Evolutionary conservation across 2,329 filamentous ascomycete species (phyloP).

Genomic region (Cordyceps tenuipes): DNA sequence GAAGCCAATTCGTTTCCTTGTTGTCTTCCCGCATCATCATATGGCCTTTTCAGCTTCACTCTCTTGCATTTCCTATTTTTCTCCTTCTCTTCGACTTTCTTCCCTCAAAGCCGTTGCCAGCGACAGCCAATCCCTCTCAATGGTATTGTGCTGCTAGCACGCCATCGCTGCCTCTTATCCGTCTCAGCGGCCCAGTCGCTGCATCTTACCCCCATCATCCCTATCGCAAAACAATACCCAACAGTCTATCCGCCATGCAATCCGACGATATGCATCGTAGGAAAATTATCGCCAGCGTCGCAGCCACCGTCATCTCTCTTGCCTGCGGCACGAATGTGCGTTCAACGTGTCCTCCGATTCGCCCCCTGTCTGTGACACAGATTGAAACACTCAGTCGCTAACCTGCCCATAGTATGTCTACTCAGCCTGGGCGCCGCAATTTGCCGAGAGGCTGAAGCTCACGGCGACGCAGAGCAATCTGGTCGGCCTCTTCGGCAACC

Average conservation of each 20-base stretch:
- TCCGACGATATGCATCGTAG: slow-evolving; percentile 48
- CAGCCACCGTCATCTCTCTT: slow-evolving; percentile 75
- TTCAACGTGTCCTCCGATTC: slow-evolving; percentile 9
- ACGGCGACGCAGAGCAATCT: slow-evolving; percentile 91
- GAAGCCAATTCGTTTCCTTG: neutral
- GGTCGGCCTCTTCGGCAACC: slow-evolving; percentile 75
- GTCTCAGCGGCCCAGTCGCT: neutral
- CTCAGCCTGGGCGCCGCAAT: slow-evolving; percentile 95
- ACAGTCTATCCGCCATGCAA: slow-evolving; percentile 25
- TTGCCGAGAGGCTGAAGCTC: slow-evolving; percentile 75
- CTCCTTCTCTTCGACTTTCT: neutral
- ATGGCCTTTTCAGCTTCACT: neutral
- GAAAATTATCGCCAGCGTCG: slow-evolving; percentile 73
- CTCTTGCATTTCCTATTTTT: neutral
- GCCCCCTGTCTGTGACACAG: neutral
- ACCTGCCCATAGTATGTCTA: slow-evolving; percentile 71
- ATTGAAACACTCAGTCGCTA: slow-evolving; percentile 3
- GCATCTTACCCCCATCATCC: neutral
- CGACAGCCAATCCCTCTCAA: neutral
- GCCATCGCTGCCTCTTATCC: neutral
- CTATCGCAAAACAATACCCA: neutral
- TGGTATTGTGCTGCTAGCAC: neutral
- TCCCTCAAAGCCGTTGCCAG: neutral
- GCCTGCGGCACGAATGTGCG: slow-evolving; percentile 89
- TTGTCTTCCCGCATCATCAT: neutral